A percentile compares a stretch with the other conserved stretches of the same genome.
Conservation (phyloP, 2,329 filamentous ascomycete genomes). For the Diaporthe nobilis region DNA sequence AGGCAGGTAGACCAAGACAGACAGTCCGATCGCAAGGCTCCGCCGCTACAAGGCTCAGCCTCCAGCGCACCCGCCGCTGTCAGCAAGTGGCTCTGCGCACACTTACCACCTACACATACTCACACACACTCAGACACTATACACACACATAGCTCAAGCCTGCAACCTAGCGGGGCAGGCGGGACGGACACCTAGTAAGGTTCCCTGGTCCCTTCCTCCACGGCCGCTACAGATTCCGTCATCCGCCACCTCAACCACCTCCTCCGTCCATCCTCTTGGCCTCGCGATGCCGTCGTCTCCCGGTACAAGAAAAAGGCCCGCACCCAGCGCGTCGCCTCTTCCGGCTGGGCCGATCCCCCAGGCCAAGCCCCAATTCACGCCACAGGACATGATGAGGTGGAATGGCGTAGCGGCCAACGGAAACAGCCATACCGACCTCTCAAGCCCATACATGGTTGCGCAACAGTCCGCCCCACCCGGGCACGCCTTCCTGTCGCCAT, state of each 20-base stretch:
- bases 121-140: not conserved
- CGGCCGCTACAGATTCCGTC: constrained; percentile 10
- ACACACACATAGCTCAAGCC: constrained; percentile 13
- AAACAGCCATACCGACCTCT: constrained; percentile 54
- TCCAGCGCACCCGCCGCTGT: not conserved
- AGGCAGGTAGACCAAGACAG: not conserved
- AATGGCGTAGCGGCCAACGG: constrained; percentile 54
- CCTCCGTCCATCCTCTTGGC: constrained; percentile 31
- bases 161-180: constrained; percentile 28
- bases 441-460: constrained; percentile 57
- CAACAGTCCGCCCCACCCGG: constrained; percentile 44
- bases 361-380: constrained; percentile 64
- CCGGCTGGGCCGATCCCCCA: constrained; percentile 71
- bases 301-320: constrained; percentile 78
- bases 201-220: constrained; percentile 25
- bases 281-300: constrained; percentile 60
- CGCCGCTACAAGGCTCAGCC: constrained; percentile 4
- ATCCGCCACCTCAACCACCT: constrained; percentile 2
- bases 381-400: constrained; percentile 64
- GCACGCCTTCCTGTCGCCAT: constrained; percentile 34
- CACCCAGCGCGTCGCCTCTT: constrained; percentile 72
- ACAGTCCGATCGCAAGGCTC: constrained; percentile 21
- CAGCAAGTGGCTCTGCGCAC: not conserved
- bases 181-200: constrained; percentile 18
- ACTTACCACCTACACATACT: not conserved